Conservation (phyloP, 164 flowering plant species). For the Sextonia rubra region DNA sequence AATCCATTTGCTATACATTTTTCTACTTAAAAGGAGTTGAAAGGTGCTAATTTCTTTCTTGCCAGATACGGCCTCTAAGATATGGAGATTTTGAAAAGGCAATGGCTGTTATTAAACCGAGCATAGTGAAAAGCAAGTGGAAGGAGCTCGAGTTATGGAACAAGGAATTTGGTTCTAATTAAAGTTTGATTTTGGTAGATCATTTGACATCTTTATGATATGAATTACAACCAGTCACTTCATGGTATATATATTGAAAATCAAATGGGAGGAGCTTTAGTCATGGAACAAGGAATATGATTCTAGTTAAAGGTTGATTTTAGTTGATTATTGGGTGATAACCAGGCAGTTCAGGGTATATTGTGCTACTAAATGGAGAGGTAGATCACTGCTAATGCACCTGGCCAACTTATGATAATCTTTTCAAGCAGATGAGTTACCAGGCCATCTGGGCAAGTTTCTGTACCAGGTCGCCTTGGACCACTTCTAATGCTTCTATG, state of each 20-base stretch:
- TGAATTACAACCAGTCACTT: background rate
- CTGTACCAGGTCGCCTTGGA: too few species aligned
- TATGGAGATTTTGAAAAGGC: constrained; percentile 76
- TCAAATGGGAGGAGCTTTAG: constrained; percentile 94
- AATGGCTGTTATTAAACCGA: constrained; percentile 88
- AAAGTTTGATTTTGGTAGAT: constrained; percentile 7
- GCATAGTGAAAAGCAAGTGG: constrained; percentile 87
- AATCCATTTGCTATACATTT: background rate
- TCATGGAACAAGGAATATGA: constrained; percentile 87
- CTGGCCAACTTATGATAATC: too few species aligned
- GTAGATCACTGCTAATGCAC: too few species aligned
- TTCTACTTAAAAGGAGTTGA: background rate
- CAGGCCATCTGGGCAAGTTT: too few species aligned
- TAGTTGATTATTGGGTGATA: background rate
- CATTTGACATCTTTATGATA: background rate
- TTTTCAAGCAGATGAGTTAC: too few species aligned
- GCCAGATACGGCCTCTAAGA: constrained; percentile 65
- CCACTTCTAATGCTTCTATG: too few species aligned
- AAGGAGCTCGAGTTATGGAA: constrained; percentile 93
- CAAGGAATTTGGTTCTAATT: constrained; percentile 79
- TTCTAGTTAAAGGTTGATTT: constrained; percentile 42
- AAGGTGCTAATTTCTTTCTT: constrained; percentile 1
- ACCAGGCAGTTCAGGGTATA: too few species aligned
- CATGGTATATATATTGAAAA: constrained; percentile 34
- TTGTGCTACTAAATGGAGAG: too few species aligned